A percentile compares a stretch with the other conserved stretches of the same genome.
These are phyloP conservation scores for Ophiocordyceps unilateralis DNA, from an alignment of 2,329 filamentous ascomycete species.

Conservation along the genomic window DNA sequence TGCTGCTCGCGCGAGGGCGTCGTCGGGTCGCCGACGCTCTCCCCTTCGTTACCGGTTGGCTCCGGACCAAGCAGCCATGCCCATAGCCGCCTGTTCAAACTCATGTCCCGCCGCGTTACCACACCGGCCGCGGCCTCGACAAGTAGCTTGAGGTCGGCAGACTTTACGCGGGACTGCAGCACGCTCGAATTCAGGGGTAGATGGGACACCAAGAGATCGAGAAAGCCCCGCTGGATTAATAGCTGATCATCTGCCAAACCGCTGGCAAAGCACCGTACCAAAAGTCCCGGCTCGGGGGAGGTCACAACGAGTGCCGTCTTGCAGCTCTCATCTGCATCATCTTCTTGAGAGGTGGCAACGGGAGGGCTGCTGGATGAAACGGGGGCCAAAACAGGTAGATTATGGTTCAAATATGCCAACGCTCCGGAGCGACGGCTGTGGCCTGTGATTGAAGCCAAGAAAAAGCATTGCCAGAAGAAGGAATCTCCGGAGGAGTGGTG, in stretches of 20 bases:
- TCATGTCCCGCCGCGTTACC: constrained; percentile 86
- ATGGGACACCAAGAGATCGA: constrained; percentile 83
- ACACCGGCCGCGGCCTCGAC: constrained; percentile 74
- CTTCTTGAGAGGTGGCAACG: background rate
- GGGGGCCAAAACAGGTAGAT: constrained; percentile 38
- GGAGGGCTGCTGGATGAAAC: constrained; percentile 2
- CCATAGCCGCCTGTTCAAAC: constrained; percentile 87
- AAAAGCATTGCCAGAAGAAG: constrained; percentile 98
- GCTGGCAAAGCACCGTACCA: constrained; percentile 82
- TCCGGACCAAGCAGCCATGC: constrained; percentile 84
- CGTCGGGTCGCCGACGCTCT: constrained; percentile 28
- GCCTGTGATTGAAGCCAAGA: constrained; percentile 82
- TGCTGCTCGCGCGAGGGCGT: constrained; percentile 22
- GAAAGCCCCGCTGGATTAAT: constrained; percentile 81
- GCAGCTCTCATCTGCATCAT: constrained; percentile 13
- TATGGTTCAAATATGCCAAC: constrained; percentile 67
- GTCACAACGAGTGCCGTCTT: constrained; percentile 50
- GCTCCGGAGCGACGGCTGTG: constrained; percentile 70
- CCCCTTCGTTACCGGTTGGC: constrained; percentile 28
- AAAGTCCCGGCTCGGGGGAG: constrained; percentile 75
- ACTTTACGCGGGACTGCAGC: constrained; percentile 56
- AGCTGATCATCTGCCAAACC: constrained; percentile 77
- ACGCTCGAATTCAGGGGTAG: constrained; percentile 71
- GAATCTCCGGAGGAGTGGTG: constrained; percentile 50
- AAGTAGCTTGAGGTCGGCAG: constrained; percentile 63